Base-by-base conservation (phyloP, 495 filamentous ascomycete species). In the Penicillium taxi region DNA sequence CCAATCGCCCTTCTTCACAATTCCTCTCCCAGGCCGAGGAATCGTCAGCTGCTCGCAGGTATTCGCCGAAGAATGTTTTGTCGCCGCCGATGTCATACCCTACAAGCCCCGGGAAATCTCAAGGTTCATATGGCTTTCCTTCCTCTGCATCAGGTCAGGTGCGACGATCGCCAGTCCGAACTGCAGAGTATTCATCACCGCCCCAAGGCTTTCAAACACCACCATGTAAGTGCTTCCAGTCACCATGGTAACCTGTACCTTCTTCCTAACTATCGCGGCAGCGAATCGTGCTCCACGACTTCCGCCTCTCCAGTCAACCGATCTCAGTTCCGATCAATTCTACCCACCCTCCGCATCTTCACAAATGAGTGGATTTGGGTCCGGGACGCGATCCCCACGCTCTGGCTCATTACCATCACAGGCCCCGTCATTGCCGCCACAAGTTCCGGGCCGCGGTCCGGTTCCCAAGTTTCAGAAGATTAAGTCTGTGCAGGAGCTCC, bases 1-100 rank as follows among this genome's bases (percentile, higher is more conserved):
- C 80, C 32, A 77, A 75, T 53, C 65, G 76, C 21, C 61, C 73
- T 5, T 81, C 77, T 12, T 72, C 74, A 33, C 77, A 80, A 48
- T 80, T 75, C 41, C 69, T 86, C 13, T 61, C 75, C 14, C 77
- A 78, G 40, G 37, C 53, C 38, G 85, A 90, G 44, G 83, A 84
- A 39, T 86, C 84, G 16, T 72, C 83, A 23, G 84, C 88, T 28
- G 86, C 88, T 31, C 84, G 90, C 53, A 76, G 90, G 52, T 96
- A 98, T 60, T 94, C 89, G 9, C 91, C 90, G 33, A 94, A 94
- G 87, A 89, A 93, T 51, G 76, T 78, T 5, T 63, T 90, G 21
- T 75, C 78, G 29, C 75, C 81, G 22, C 65, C 77, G 11, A 64
- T 74, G 39, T 69, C 78, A 35, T 77, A 73, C 50, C 62, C 68